These are phyloP conservation scores for Calonectria montana DNA, from an alignment of 2,329 filamentous ascomycete genomes.

Conservation along the genomic window DNA sequence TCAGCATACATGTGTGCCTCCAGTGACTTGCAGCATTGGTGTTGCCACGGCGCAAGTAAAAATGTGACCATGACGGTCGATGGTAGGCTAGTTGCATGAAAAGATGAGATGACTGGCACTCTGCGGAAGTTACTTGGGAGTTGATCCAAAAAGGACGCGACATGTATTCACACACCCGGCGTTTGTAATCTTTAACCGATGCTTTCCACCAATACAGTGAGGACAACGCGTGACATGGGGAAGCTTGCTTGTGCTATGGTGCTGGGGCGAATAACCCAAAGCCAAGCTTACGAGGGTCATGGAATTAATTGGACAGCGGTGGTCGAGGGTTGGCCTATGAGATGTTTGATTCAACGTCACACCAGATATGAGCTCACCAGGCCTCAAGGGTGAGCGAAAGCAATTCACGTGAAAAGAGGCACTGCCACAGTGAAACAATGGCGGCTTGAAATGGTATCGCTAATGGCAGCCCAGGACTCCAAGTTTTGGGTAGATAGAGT, in stretches of 20 bases:
- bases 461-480: background rate
- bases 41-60: background rate
- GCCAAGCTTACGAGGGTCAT: background rate
- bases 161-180: background rate
- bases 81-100: background rate
- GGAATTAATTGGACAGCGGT: background rate
- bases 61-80: conserved; percentile 7
- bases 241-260: background rate
- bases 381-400: background rate
- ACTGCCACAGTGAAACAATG: background rate
- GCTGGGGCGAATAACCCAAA: background rate
- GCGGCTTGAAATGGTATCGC: background rate
- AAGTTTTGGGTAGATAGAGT: background rate
- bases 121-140: background rate
- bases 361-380: background rate
- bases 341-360: background rate
- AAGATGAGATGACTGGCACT: background rate
- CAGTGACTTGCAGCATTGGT: background rate
- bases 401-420: background rate
- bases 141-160: background rate
- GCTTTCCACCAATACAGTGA: background rate
- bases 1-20: background rate
- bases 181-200: background rate
- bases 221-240: background rate
- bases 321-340: background rate